Evolutionary conservation across 768 basidiomycete genomes (phyloP).

Genomic region (Hygrophoropsis aurantiaca): DNA sequence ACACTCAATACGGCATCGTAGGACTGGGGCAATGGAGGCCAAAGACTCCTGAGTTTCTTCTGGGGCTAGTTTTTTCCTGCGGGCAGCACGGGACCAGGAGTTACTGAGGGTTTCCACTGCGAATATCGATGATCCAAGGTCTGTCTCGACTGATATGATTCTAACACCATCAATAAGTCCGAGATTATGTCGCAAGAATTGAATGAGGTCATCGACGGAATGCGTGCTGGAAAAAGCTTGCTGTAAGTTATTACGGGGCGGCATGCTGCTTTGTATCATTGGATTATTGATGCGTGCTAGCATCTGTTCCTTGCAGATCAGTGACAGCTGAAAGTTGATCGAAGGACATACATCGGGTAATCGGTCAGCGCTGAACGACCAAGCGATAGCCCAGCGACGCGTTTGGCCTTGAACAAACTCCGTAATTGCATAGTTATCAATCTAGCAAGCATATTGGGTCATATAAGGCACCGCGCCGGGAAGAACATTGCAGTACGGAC

Average conservation of each 20-base stretch:
- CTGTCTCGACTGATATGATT: slow-evolving; percentile 3
- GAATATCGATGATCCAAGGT: slow-evolving; percentile 10
- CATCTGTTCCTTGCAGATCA: slow-evolving; percentile 30
- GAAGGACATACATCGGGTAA: slow-evolving; percentile 72
- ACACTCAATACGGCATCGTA: slow-evolving; percentile 26
- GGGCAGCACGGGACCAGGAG: slow-evolving; percentile 70
- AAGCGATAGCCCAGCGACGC: slow-evolving; percentile 87
- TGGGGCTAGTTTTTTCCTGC: slow-evolving; percentile 42
- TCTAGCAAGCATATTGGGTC: slow-evolving; percentile 39
- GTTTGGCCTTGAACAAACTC: slow-evolving; percentile 88
- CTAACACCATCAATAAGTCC: slow-evolving; percentile 30
- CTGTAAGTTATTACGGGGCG: slow-evolving; percentile 53
- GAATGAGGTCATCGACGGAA: slow-evolving; percentile 9
- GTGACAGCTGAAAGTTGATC: slow-evolving; percentile 10
- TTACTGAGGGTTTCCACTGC: slow-evolving; percentile 35
- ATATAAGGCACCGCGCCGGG: background rate
- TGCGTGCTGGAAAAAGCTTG: slow-evolving; percentile 32
- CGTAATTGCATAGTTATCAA: slow-evolving; percentile 83
- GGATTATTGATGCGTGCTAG: slow-evolving; percentile 39
- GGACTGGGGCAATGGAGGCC: slow-evolving; percentile 5
- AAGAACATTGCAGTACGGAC: slow-evolving; percentile 9
- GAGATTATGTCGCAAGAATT: slow-evolving; percentile 32
- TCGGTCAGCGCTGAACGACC: slow-evolving; percentile 68
- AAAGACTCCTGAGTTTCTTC: slow-evolving; percentile 1
- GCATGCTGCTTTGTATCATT: slow-evolving; percentile 52